Conservation (phyloP, 441 rosid genomes). For the Syzygium syzygioides region DNA sequence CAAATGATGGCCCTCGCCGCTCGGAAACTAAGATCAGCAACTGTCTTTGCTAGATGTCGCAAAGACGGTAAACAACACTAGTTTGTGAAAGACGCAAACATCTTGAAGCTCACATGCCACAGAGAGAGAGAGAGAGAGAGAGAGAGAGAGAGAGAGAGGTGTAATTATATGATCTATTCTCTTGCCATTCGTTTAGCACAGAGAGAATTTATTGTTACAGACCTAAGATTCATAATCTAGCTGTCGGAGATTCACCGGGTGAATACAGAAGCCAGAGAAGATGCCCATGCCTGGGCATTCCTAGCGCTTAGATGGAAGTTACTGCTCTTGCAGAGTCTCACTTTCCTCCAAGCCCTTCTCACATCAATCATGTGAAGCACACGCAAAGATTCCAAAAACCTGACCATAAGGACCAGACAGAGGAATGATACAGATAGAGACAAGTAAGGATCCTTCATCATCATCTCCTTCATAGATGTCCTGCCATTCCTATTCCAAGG, state of each 20-base stretch:
- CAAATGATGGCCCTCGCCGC: not conserved
- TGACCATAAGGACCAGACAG: constrained; percentile 26
- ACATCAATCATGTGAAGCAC: constrained; percentile 62
- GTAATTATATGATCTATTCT: not conserved
- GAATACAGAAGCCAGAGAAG: constrained; percentile 79
- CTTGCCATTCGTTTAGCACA: not conserved
- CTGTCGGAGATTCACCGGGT: constrained; percentile 59
- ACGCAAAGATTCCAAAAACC: constrained; percentile 41
- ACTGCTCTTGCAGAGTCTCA: constrained; percentile 53
- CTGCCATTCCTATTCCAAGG: constrained; percentile 22
- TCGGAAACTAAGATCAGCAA: too few relatives aligned
- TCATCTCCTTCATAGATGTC: constrained; percentile 23
- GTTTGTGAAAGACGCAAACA: too few relatives aligned
- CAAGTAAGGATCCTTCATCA: constrained; percentile 54
- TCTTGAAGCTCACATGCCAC: too few relatives aligned
- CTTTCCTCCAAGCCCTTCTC: constrained; percentile 68
- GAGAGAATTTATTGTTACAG: not conserved
- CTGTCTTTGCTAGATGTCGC: too few relatives aligned
- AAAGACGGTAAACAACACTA: too few relatives aligned
- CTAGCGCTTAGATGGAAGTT: constrained; percentile 73
- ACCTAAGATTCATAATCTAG: constrained; percentile 18
- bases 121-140: not conserved
- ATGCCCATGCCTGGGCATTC: constrained; percentile 76
- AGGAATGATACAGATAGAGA: constrained; percentile 44
- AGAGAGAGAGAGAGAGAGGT: not conserved